Evolutionary conservation across 78 protist species (phyloP), one percentile per base, ranked within the genome.

Genomic region (Planoprotostelium fungivorum): DNA sequence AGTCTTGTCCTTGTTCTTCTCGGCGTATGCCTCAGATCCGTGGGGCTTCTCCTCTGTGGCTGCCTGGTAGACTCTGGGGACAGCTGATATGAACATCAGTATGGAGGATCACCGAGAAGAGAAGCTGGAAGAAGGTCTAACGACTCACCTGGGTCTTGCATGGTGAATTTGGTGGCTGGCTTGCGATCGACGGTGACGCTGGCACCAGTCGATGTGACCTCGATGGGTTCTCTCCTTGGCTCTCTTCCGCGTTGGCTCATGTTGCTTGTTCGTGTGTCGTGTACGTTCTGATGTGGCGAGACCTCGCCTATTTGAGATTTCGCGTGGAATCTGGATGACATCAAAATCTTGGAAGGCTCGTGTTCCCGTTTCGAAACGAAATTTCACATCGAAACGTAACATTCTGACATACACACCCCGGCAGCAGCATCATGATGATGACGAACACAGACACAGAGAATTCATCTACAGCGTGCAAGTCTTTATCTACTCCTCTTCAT

Each of bases 61-160:
- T 51, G 73, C 73, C 73, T 51, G 73, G 73, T 51, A 51, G 73
- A 16, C 73, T 51, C 73, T 51, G 73, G 73, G 73, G 73, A 51
- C 31, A 16, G 73, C 73, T 51, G 16, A 51, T 51, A 16, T 51
- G 16, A 51, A 5, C 5, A 51, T 51, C 73, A 51, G 73, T 25
- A 5, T 51, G 73, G n/a, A n/a, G n/a, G 73, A 5, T 51, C 73
- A 51, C 73, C 16, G 73, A 51, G n/a, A n/a, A n/a, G n/a, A n/a
- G n/a, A n/a, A n/a, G n/a, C n/a, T n/a, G n/a, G n/a, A n/a, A 25
- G 31, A 16, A 51, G 5, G 31, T 51, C 73, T 5, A 5, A 5
- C 73, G 16, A 25, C 73, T 51, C 16, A 51, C 73, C 73, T 5
- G 73, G 73, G 16, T 51, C 73, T 16, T 51, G 73, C 5, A 51